Percentiles rank a stretch among this genome's conserved stretches.
phyloP scores from a whole-genome alignment of 2,329 filamentous ascomycete genomes.

The Aspergillus puulaauensis region DNA sequence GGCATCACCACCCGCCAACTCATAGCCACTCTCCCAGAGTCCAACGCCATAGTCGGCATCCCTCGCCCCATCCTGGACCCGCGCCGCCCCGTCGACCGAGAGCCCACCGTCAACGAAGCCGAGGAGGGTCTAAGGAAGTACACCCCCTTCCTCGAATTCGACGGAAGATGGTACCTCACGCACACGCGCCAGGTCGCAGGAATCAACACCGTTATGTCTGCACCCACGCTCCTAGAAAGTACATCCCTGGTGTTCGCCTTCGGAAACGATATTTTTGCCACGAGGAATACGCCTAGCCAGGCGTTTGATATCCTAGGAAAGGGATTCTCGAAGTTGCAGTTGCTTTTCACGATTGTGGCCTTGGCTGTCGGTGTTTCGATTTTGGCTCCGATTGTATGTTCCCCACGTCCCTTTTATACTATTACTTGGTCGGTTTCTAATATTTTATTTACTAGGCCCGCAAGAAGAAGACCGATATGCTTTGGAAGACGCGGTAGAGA shows the following conservation, averaged over 20 bases:
- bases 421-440: not conserved
- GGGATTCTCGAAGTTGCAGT: conserved; percentile 86
- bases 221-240: conserved; percentile 81
- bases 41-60: conserved; percentile 74
- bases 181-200: conserved; percentile 81
- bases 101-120: conserved; percentile 73
- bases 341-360: conserved; percentile 80
- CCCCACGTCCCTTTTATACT: not conserved
- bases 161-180: conserved; percentile 75
- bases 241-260: conserved; percentile 87
- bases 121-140: conserved; percentile 84
- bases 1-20: conserved; percentile 84
- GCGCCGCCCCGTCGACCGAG: conserved; percentile 79
- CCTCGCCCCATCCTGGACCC: conserved; percentile 79
- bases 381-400: conserved; percentile 79
- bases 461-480: conserved; percentile 8
- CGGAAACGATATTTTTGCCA: conserved; percentile 82
- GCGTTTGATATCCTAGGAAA: conserved; percentile 91
- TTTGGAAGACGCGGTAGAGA: conserved; percentile 7
- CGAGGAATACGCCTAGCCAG: conserved; percentile 80
- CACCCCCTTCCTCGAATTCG: conserved; percentile 73
- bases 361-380: conserved; percentile 73
- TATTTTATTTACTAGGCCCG: conserved; percentile 1
- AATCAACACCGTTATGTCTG: conserved; percentile 69
- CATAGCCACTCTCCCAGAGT: conserved; percentile 72